These are phyloP conservation scores for Suillus spraguei DNA, from an alignment of 768 basidiomycete genomes.

Conservation along the genomic window DNA sequence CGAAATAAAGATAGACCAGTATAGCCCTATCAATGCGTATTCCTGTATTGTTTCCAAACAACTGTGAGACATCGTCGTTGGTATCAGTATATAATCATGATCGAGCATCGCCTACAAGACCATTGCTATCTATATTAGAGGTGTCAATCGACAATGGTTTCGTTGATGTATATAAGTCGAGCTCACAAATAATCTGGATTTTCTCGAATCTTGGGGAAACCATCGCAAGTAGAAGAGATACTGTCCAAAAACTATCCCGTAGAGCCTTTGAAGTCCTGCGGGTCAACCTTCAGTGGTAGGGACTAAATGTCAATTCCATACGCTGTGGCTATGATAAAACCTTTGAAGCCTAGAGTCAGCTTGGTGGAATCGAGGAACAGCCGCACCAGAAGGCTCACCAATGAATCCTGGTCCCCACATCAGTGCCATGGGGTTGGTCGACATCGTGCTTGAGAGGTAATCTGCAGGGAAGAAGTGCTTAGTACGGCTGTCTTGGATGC, in stretches of 20 bases:
- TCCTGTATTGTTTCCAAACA: background rate
- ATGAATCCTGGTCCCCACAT: conserved; percentile 20
- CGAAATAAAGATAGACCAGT: conserved; percentile 1
- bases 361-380: background rate
- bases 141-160: background rate
- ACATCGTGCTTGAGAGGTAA: conserved; percentile 14
- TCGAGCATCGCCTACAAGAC: background rate
- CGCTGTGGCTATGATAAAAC: conserved; percentile 16
- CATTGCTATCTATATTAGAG: background rate
- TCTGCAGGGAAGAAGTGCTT: background rate
- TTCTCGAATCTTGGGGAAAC: conserved; percentile 20
- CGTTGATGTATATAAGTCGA: background rate
- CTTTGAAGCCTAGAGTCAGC: conserved; percentile 9
- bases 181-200: conserved; percentile 20
- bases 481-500: background rate
- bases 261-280: conserved; percentile 15
- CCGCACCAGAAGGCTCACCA: conserved; percentile 16
- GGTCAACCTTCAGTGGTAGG: background rate
- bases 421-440: background rate
- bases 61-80: background rate
- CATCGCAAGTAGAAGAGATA: conserved; percentile 19
- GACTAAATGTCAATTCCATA: conserved; percentile 11
- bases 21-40: background rate
- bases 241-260: conserved; percentile 22
- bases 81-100: background rate